Evolutionary conservation across 371 early-diverging fungal species (phyloP), one percentile per base, ranked within the genome.

Genomic region (Mortierella sp.): DNA sequence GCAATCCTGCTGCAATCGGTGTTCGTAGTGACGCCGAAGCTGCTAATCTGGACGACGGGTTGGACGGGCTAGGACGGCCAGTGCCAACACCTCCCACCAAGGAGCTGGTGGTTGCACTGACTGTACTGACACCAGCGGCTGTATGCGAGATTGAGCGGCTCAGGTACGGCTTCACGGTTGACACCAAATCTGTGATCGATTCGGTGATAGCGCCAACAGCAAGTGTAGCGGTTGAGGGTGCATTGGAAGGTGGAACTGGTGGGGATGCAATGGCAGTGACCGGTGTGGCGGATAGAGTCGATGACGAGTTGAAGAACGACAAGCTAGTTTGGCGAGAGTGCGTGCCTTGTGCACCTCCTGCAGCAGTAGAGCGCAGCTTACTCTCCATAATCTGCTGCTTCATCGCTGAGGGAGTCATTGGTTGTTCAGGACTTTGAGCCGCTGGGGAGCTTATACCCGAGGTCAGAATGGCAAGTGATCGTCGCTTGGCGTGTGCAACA

Each of bases 1-100:
- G 76, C 26, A 76, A 28, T 3, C 76, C 76, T 18, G 76, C 76
- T 12, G 76, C 76, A 48, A 76, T 76, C 9, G 76, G 76, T 0
- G 76, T 76, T 5, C 76, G 51, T 1, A 76, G 46, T 10, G 58
- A 51, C 6, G 63, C 58, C 0, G 76, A 51, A 2, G 76, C 76
- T 13, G 70, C 60, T 8, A 76, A 34, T 38, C 76, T 43, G 1
- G 70, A 67, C 0, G 70, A 61, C 2, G 76, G 76, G 50, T 8
- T 64, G 8, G 46, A 2, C 3, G 63, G 64, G 7, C 50, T 58
- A 51, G 34, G 7, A 10, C 68, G 55, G 8, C 76, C 62, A 3
- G 69, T 56, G 27, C 69, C 68, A 10, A 61, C 59, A 16, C 47
- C 54, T 14, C 70, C 59, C 26, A 62, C 59, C 39, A 62, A 48